Evolutionary conservation across 352 stramenopile species (phyloP).

Genomic region (Phytophthora hibernalis): DNA sequence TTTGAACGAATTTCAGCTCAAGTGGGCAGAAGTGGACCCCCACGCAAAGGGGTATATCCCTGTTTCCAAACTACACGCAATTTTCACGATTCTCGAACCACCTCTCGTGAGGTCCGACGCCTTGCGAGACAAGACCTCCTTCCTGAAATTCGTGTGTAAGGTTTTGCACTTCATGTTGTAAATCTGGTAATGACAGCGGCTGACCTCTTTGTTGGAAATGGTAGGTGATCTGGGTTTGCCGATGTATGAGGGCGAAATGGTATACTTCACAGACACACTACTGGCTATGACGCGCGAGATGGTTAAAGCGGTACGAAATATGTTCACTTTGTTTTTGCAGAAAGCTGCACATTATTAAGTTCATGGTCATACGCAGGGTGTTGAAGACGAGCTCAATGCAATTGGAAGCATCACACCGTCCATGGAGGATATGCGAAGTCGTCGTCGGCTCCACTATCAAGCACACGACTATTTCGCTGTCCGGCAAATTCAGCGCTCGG

Average conservation of each 20-base stretch:
- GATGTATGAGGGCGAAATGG: slow-evolving; percentile 79
- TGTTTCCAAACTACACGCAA: slow-evolving; percentile 64
- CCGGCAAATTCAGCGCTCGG: slow-evolving; percentile 57
- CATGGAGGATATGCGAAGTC: slow-evolving; percentile 14
- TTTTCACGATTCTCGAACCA: slow-evolving; percentile 77
- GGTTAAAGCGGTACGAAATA: slow-evolving; percentile 73
- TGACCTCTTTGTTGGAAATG: slow-evolving; percentile 8
- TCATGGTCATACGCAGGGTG: too few species aligned
- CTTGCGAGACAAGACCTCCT: slow-evolving; percentile 38
- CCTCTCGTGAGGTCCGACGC: slow-evolving; percentile 69
- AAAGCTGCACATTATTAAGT: background rate
- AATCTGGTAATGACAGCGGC: background rate
- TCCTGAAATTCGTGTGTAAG: slow-evolving; percentile 63
- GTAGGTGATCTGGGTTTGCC: slow-evolving; percentile 66
- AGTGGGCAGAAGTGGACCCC: slow-evolving; percentile 90
- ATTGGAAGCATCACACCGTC: slow-evolving; percentile 40
- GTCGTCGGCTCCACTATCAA: slow-evolving; percentile 53
- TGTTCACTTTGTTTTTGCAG: slow-evolving; percentile 1
- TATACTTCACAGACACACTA: slow-evolving; percentile 90
- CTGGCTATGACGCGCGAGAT: slow-evolving; percentile 78
- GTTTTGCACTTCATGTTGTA: slow-evolving; percentile 1
- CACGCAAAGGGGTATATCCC: slow-evolving; percentile 85
- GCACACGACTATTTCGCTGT: slow-evolving; percentile 76
- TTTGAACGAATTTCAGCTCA: slow-evolving; percentile 85
- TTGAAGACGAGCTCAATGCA: slow-evolving; percentile 32